A percentile compares a stretch with the other conserved stretches of the same genome.
These are phyloP conservation scores for Globisporangium lucens DNA, from an alignment of 352 stramenopile genomes.

Conservation along the genomic window DNA sequence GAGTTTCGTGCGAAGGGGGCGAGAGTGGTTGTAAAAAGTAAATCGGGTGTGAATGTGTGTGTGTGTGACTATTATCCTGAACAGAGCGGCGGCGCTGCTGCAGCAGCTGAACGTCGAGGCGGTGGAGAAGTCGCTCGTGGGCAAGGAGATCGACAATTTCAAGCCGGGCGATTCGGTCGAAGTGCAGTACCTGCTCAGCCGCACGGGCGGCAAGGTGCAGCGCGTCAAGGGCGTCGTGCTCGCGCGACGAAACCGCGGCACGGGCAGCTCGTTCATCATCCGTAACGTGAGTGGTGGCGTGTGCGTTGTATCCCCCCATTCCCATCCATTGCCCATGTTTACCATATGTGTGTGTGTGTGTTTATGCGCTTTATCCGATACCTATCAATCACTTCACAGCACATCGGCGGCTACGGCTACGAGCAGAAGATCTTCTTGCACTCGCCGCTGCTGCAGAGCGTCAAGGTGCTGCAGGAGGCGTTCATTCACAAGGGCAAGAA, in stretches of 20 bases:
- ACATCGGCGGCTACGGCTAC: slow-evolving; percentile 84
- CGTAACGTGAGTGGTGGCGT: slow-evolving; percentile 61
- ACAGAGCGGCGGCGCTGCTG: slow-evolving; percentile 58
- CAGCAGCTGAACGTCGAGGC: slow-evolving; percentile 65
- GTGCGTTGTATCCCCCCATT: background rate
- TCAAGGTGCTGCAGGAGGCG: slow-evolving; percentile 86
- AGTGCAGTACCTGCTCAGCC: slow-evolving; percentile 79
- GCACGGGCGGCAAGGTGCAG: slow-evolving; percentile 65
- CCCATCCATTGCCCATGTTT: background rate
- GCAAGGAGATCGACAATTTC: slow-evolving; percentile 70
- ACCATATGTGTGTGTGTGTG: background rate
- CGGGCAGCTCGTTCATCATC: slow-evolving; percentile 82
- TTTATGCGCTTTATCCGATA: background rate
- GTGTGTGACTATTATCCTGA: background rate
- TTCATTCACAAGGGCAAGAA: slow-evolving; percentile 93
- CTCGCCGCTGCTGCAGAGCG: slow-evolving; percentile 82
- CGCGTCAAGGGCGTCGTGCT: slow-evolving; percentile 82
- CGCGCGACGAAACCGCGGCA: slow-evolving; percentile 74
- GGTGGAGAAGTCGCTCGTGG: slow-evolving; percentile 55
- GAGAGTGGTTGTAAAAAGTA: no score
- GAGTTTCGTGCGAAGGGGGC: no score
- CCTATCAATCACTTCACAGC: slow-evolving; percentile 22
- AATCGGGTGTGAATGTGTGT: no score
- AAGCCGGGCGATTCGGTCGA: slow-evolving; percentile 78
- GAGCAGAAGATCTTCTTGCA: slow-evolving; percentile 89